Conservation (phyloP, 805 yeast species). For the Saccharomycopsis schoenii region DNA sequence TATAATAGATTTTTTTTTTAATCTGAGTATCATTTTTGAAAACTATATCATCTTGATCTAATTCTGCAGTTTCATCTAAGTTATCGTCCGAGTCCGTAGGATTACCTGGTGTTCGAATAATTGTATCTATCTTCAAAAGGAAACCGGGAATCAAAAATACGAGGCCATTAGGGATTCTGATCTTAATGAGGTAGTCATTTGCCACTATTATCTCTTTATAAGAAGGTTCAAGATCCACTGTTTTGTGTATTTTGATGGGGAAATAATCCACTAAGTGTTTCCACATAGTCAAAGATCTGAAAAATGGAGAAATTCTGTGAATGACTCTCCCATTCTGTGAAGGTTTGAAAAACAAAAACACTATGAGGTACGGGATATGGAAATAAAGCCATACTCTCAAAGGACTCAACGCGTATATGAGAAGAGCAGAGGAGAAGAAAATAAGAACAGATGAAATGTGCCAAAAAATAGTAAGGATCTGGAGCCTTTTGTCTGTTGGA, state of each 20-base stretch:
- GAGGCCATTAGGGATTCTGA: not conserved
- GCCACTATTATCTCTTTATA: constrained; percentile 31
- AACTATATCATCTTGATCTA: not conserved
- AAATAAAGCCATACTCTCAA: constrained; percentile 56
- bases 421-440: constrained; percentile 44
- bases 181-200: constrained; percentile 19
- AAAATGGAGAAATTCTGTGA: constrained; percentile 43
- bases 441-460: constrained; percentile 52
- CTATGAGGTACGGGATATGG: constrained; percentile 52
- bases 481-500: constrained; percentile 47
- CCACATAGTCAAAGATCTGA: constrained; percentile 55
- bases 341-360: constrained; percentile 50
- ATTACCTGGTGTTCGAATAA: not conserved
- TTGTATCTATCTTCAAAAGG: not conserved
- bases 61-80: not conserved
- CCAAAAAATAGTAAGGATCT: constrained; percentile 61
- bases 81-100: not conserved
- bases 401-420: constrained; percentile 47
- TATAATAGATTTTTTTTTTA: not conserved
- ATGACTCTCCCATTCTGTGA: constrained; percentile 67
- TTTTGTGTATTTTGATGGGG: constrained; percentile 64
- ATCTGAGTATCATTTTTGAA: not conserved
- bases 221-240: constrained; percentile 66
- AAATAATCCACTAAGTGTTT: constrained; percentile 66
- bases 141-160: not conserved